phyloP scores from a whole-genome alignment of 2,329 filamentous ascomycete genomes.

The Trichoderma hamatum region DNA sequence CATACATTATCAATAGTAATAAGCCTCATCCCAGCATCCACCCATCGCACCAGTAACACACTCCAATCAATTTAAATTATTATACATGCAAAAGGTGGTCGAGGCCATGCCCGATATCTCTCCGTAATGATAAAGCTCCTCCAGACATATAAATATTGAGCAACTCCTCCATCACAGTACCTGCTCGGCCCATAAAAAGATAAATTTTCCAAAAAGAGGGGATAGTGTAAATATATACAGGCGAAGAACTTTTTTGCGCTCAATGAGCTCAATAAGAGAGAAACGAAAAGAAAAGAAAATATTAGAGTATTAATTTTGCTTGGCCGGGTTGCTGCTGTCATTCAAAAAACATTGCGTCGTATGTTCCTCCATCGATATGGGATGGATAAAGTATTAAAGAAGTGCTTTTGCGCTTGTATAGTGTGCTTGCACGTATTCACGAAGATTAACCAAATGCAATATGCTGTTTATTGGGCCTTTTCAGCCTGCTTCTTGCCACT shows the following conservation, averaged over 20 bases:
- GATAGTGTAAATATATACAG: slow-evolving; percentile 11
- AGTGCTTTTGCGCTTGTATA: neutral
- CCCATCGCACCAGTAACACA: neutral
- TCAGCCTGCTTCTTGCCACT: slow-evolving; percentile 43
- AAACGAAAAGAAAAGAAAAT: neutral
- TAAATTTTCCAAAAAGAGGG: neutral
- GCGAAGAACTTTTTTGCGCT: neutral
- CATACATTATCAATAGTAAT: neutral
- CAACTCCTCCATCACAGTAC: neutral
- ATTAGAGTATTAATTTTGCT: slow-evolving; percentile 22
- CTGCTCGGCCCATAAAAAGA: neutral
- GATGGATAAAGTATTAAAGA: neutral
- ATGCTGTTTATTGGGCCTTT: slow-evolving; percentile 32
- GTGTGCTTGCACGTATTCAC: neutral
- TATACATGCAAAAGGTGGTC: slow-evolving; percentile 15
- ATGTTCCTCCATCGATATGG: slow-evolving; percentile 4
- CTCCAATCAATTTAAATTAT: slow-evolving; percentile 7
- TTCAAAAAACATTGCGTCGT: slow-evolving; percentile 24
- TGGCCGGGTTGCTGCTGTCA: slow-evolving; percentile 17
- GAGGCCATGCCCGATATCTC: neutral
- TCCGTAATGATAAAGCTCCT: neutral
- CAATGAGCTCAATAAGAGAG: neutral
- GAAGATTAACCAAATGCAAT: slow-evolving; percentile 1
- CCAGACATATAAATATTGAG: neutral
- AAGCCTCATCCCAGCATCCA: neutral